Evolutionary conservation across 2,329 filamentous ascomycete genomes (phyloP).

Genomic region (Alternaria sp.): DNA sequence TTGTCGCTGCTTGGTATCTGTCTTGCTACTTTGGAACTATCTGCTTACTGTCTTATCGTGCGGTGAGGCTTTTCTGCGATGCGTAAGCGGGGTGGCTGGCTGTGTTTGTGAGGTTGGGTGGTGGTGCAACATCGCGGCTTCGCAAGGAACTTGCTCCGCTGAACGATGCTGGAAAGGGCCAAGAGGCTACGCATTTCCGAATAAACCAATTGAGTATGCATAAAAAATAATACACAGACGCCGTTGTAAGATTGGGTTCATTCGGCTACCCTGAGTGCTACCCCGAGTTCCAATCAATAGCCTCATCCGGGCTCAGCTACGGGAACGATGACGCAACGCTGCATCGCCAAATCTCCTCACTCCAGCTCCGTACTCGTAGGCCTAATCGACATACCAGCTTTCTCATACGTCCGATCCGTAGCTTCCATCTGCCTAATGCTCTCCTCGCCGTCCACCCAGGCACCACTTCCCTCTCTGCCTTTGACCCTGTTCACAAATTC

Average conservation of each 20-base stretch:
- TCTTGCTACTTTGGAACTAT: neutral
- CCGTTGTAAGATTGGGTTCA: neutral
- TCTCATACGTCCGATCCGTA: conserved; percentile 45
- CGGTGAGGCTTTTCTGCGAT: neutral
- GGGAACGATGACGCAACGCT: neutral
- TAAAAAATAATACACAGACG: neutral
- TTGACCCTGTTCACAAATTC: conserved; percentile 45
- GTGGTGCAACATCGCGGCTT: neutral
- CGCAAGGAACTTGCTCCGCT: neutral
- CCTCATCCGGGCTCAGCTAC: neutral
- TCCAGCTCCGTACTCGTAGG: conserved; percentile 24
- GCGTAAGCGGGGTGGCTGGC: neutral
- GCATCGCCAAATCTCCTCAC: neutral
- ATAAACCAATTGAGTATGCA: neutral
- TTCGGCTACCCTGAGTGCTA: neutral
- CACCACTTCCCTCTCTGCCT: conserved; percentile 30
- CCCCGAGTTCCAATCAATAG: neutral
- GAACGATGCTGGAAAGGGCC: neutral
- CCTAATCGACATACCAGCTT: conserved; percentile 32
- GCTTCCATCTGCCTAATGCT: conserved; percentile 45
- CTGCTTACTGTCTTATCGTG: neutral
- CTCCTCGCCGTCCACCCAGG: conserved; percentile 43
- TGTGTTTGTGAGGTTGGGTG: neutral
- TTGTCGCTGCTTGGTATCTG: conserved; percentile 19
- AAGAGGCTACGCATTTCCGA: neutral